Conservation (phyloP, 1,284 basidiomycete genomes). For the Moesziomyces aphidis region DNA sequence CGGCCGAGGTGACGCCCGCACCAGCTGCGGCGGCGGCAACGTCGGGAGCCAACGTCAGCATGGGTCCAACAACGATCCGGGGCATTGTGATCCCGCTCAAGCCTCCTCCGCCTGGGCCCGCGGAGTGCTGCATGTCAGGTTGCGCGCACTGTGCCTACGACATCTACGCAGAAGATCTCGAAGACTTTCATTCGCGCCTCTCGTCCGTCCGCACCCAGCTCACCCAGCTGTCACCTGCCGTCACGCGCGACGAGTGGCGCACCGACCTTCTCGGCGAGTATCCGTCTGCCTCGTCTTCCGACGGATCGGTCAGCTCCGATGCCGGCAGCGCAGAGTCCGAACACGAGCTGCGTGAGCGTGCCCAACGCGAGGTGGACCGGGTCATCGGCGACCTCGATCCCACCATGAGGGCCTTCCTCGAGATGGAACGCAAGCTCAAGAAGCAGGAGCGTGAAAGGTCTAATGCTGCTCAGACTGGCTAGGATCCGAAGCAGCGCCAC, state of each 20-base stretch:
- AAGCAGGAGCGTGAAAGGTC: slow-evolving; percentile 38
- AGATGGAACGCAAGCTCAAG: slow-evolving; percentile 62
- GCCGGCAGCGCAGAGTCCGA: slow-evolving; percentile 2
- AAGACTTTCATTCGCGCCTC: slow-evolving; percentile 76
- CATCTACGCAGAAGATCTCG: slow-evolving; percentile 81
- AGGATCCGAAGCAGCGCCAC: not conserved
- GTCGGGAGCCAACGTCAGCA: slow-evolving; percentile 6
- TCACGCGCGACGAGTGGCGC: slow-evolving; percentile 76
- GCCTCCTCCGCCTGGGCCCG: slow-evolving; percentile 64
- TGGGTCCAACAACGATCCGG: slow-evolving; percentile 30
- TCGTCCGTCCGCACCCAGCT: slow-evolving; percentile 73
- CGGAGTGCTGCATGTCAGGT: slow-evolving; percentile 88
- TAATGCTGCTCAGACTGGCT: slow-evolving; percentile 1
- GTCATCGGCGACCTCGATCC: slow-evolving; percentile 57
- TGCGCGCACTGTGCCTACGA: slow-evolving; percentile 90
- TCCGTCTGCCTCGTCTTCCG: slow-evolving; percentile 24
- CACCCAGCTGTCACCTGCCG: slow-evolving; percentile 71
- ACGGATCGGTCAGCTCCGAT: not conserved
- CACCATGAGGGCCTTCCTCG: slow-evolving; percentile 61
- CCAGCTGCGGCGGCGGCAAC: not conserved
- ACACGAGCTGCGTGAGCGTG: slow-evolving; percentile 29
- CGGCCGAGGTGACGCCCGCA: slow-evolving; percentile 18
- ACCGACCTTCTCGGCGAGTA: slow-evolving; percentile 68
- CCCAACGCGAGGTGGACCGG: slow-evolving; percentile 48
- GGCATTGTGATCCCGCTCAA: slow-evolving; percentile 51